phyloP scores from a whole-genome alignment of 2,329 filamentous ascomycete genomes.

The Tympanopsis confertula region DNA sequence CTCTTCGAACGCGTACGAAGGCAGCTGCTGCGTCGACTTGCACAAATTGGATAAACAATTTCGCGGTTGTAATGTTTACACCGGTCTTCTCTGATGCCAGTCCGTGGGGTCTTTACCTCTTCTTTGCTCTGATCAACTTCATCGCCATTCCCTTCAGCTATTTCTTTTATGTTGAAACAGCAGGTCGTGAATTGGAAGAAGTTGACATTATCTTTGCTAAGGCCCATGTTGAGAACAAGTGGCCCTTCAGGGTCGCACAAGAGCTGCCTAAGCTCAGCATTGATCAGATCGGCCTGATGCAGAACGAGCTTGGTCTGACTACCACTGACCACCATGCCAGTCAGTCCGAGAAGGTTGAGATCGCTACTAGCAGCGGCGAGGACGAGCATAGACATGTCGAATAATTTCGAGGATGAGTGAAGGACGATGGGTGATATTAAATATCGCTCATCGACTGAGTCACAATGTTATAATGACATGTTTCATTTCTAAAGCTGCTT shows the following conservation, averaged over 20 bases:
- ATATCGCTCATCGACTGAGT: no score
- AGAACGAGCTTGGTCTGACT: slow-evolving; percentile 18
- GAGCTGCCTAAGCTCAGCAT: slow-evolving; percentile 18
- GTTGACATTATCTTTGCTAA: slow-evolving; percentile 18
- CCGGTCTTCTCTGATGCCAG: slow-evolving; percentile 1
- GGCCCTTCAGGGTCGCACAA: slow-evolving; percentile 19
- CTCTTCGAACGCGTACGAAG: slow-evolving; percentile 45
- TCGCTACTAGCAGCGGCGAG: neutral
- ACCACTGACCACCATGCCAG: neutral
- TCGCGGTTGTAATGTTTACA: neutral
- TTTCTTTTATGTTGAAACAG: slow-evolving; percentile 2
- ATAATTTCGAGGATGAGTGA: no score
- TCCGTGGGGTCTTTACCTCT: slow-evolving; percentile 10
- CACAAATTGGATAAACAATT: slow-evolving; percentile 46
- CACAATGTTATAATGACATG: no score
- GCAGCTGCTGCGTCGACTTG: slow-evolving; percentile 53
- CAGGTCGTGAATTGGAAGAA: slow-evolving; percentile 20
- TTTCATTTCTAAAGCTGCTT: no score
- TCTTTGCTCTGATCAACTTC: slow-evolving; percentile 13
- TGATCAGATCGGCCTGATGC: slow-evolving; percentile 19
- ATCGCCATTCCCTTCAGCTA: slow-evolving; percentile 11
- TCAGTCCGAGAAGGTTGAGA: neutral
- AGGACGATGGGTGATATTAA: no score
- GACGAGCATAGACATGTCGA: no score
- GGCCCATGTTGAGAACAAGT: slow-evolving; percentile 18